These are phyloP conservation scores for Penicillium riverlandense DNA, from an alignment of 495 filamentous ascomycete genomes.

Conservation along the genomic window DNA sequence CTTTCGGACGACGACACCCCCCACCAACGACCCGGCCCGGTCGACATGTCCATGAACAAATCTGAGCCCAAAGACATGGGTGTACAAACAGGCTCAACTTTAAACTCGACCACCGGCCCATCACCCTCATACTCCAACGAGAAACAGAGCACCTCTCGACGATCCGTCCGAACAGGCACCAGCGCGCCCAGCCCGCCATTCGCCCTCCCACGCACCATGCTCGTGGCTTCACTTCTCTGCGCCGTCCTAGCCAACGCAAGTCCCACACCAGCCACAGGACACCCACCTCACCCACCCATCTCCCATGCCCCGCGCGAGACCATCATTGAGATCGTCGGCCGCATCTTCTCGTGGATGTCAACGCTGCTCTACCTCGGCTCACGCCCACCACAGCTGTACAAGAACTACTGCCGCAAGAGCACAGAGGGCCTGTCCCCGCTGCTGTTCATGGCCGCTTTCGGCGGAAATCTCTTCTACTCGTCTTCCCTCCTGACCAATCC, in stretches of 20 bases:
- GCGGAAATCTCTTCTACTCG: slow-evolving; percentile 68
- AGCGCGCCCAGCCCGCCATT: slow-evolving; percentile 23
- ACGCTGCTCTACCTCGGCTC: slow-evolving; percentile 63
- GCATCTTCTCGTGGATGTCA: slow-evolving; percentile 57
- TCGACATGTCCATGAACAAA: slow-evolving; percentile 12
- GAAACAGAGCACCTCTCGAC: slow-evolving; percentile 28
- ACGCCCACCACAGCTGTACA: slow-evolving; percentile 63
- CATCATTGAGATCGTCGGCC: slow-evolving; percentile 43
- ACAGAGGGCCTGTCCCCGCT: slow-evolving; percentile 62
- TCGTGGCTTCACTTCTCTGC: slow-evolving; percentile 40
- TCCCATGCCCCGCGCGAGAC: slow-evolving; percentile 14
- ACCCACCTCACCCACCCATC: slow-evolving; percentile 12
- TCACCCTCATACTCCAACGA: slow-evolving; percentile 33
- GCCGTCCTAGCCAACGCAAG: slow-evolving; percentile 38
- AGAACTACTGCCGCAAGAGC: slow-evolving; percentile 59
- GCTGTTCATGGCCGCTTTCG: slow-evolving; percentile 66
- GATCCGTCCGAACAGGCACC: slow-evolving; percentile 17
- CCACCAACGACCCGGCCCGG: slow-evolving; percentile 8
- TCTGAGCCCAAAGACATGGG: slow-evolving; percentile 24
- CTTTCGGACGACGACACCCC: slow-evolving; percentile 13
- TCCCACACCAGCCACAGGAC: slow-evolving; percentile 20
- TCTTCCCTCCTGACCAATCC: slow-evolving; percentile 60
- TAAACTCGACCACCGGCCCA: slow-evolving; percentile 11
- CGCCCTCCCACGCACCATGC: slow-evolving; percentile 34
- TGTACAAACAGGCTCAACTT: slow-evolving; percentile 17